Evolutionary conservation across 228 moss, liverwort and hornwort species (phyloP), one percentile per base, ranked within the genome.

Genomic region (Sphagnum fallax): DNA sequence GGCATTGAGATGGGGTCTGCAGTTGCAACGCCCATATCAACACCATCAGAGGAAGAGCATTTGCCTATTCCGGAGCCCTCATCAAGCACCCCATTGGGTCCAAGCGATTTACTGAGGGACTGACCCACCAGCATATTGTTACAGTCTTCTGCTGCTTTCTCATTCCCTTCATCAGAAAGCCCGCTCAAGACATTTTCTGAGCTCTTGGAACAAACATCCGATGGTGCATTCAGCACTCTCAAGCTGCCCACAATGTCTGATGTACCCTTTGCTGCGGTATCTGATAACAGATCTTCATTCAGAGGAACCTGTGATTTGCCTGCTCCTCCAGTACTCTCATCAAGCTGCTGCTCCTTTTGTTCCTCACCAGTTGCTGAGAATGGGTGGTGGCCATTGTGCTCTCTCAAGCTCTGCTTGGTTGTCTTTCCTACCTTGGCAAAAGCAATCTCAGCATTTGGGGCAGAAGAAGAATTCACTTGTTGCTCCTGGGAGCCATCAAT

Each of bases 11-110:
- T 75, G n/a, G 79, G 68, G 67, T 86, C 86, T 65, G 77, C 65
- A 58, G 88, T 84, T 61, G 78, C 80, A 15, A 75, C 84, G 65
- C 81, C 84, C 88, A 91, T 87, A 50, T 92, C 92, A 6, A 86
- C 84, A 68, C 79, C 96, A 67, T 89, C 92, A 75, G 96, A 92
- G 32, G 92, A 96, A 72, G 82, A 96, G 65, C 84, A 92, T 72
- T 89, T 92, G 32, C 96, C 91, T 77, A 96, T 91, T 50, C 82
- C 91, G 52, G 92, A 96, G 62, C 88, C 89, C 84, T 91, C 96
- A 67, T 91, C 92, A 60, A 92, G 82, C 55, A 87, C 84, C 72
- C 81, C 84, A 69, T 75, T 74, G n/a, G 50, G 53, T 57, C 77
- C 62, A 57, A 78, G 69, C 50, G 70, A 75, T 59, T 74, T 84